phyloP scores from a whole-genome alignment of 2,329 filamentous ascomycete species.

The Aspergillus sergii region DNA sequence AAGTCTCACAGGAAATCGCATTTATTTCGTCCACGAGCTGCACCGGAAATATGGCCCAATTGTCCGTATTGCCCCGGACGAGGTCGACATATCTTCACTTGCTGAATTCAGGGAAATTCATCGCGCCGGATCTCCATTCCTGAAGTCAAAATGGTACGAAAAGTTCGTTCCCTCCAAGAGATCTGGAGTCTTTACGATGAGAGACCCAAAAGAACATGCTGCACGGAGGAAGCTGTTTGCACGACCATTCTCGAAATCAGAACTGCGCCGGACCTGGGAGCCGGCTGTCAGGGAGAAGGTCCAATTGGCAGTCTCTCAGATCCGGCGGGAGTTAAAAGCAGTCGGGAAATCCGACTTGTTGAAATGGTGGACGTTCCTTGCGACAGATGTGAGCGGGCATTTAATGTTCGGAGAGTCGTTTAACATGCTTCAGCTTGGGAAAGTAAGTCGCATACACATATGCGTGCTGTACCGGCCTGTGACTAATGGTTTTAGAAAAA shows the following conservation, averaged over 20 bases:
- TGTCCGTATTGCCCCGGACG: slow-evolving; percentile 26
- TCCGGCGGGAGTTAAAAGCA: slow-evolving; percentile 46
- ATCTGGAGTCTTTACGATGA: slow-evolving; percentile 43
- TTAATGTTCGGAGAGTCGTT: slow-evolving; percentile 57
- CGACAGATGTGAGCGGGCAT: slow-evolving; percentile 54
- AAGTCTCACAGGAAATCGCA: slow-evolving; percentile 11
- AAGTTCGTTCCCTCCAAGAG: slow-evolving; percentile 13
- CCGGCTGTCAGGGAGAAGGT: slow-evolving; percentile 42
- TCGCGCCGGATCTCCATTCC: slow-evolving; percentile 26
- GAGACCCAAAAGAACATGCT: slow-evolving; percentile 42
- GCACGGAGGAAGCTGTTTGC: slow-evolving; percentile 47
- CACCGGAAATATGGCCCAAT: slow-evolving; percentile 27
- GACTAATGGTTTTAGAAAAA: slow-evolving; percentile 30
- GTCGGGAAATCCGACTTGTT: slow-evolving; percentile 43
- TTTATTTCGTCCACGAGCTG: slow-evolving; percentile 23
- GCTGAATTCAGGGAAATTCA: slow-evolving; percentile 30
- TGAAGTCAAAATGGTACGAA: slow-evolving; percentile 33
- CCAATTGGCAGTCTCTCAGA: slow-evolving; percentile 44
- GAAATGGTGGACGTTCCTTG: slow-evolving; percentile 56
- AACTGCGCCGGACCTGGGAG: slow-evolving; percentile 24
- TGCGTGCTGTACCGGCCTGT: not conserved
- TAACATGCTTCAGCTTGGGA: slow-evolving; percentile 49
- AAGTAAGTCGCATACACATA: slow-evolving; percentile 36
- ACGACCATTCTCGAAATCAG: slow-evolving; percentile 30
- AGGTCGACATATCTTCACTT: slow-evolving; percentile 40